A percentile compares a stretch with the other conserved stretches of the same genome.
Evolutionary conservation across 768 basidiomycete species (phyloP).

Genomic region (Boletus tylopilopsis): DNA sequence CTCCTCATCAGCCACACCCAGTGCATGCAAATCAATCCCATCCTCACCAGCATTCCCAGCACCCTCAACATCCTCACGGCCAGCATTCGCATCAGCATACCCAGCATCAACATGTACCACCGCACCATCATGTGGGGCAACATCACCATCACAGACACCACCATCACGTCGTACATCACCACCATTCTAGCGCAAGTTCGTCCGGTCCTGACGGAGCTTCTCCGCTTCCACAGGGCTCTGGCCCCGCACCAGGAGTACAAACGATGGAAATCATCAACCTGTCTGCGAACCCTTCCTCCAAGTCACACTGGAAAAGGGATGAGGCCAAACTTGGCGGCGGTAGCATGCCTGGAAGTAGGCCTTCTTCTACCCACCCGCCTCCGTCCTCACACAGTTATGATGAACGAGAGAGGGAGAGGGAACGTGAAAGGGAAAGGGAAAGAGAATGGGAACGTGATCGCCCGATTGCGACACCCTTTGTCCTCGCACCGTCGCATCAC

Average conservation of each 20-base stretch:
- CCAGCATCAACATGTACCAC: slow-evolving; percentile 35
- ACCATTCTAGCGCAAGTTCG: slow-evolving; percentile 37
- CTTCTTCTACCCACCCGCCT: slow-evolving; percentile 37
- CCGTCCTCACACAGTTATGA: slow-evolving; percentile 26
- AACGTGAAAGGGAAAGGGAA: slow-evolving; percentile 28
- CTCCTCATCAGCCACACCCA: slow-evolving; percentile 24
- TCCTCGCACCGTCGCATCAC: slow-evolving; percentile 45
- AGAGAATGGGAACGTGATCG: slow-evolving; percentile 42
- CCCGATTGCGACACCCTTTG: slow-evolving; percentile 51
- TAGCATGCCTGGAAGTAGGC: slow-evolving; percentile 34
- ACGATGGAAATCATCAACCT: slow-evolving; percentile 53
- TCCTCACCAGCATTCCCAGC: slow-evolving; percentile 33
- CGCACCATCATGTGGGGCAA: slow-evolving; percentile 45
- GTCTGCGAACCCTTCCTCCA: slow-evolving; percentile 29
- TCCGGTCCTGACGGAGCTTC: slow-evolving; percentile 26
- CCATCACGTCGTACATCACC: slow-evolving; percentile 45
- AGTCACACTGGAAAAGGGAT: slow-evolving; percentile 40
- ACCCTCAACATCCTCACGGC: slow-evolving; percentile 23
- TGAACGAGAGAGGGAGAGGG: slow-evolving; percentile 25
- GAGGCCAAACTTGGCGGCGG: slow-evolving; percentile 23
- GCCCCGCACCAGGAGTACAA: slow-evolving; percentile 35
- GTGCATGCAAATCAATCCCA: slow-evolving; percentile 29
- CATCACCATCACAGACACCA: slow-evolving; percentile 47
- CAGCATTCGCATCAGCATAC: slow-evolving; percentile 33
- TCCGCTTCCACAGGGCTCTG: slow-evolving; percentile 35